Evolutionary conservation across 1,139 yeast species (phyloP), one percentile per base, ranked within the genome.

Genomic region (Suhomyces kunorum): DNA sequence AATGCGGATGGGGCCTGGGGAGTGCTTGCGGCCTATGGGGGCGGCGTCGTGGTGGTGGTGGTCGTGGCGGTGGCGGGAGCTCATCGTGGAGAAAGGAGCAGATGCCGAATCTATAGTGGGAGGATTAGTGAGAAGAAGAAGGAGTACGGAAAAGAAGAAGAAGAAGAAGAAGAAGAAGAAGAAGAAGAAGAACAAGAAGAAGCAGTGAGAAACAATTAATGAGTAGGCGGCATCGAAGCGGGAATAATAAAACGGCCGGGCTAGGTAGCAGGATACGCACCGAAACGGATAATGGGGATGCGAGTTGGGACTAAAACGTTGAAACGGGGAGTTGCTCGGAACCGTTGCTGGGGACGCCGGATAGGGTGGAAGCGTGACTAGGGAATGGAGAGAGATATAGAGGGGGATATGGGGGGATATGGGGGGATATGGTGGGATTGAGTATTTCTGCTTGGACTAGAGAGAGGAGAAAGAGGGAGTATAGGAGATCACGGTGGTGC

Each of bases 261-360:
- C n/a, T n/a, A n/a, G n/a, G n/a, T n/a, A n/a, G n/a, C n/a, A n/a
- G n/a, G n/a, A n/a, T n/a, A n/a, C n/a, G n/a, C n/a, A n/a, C 32
- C 15, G 19, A 29, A 29, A 18, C 11, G 32, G 22, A 29, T 29
- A 18, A 18, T 23, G 32, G 14, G 16, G 13, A 29, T 31, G 34
- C 34, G 27, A 22, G 19, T 19, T 32, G n/a, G 15, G 22, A 28
- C 34, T 11, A 24, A 24, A 32, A 20, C 28, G 39, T 32, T 36
- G 29, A 31, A 36, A 31, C 39, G 31, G n/a, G 25, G 5, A 16
- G 13, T 27, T 32, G 40, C 40, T 37, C 40, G 17, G 33, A 37
- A 37, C 40, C 40, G 40, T 37, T 37, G 40, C 40, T 37, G 23
- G 25, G 26, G 16, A 18, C 8, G 15, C 20, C 29, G 34, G 34